Evolutionary conservation across 441 rosid genomes (phyloP), one percentile per base, ranked within the genome.

Genomic region (Gossypium davidsonii): DNA sequence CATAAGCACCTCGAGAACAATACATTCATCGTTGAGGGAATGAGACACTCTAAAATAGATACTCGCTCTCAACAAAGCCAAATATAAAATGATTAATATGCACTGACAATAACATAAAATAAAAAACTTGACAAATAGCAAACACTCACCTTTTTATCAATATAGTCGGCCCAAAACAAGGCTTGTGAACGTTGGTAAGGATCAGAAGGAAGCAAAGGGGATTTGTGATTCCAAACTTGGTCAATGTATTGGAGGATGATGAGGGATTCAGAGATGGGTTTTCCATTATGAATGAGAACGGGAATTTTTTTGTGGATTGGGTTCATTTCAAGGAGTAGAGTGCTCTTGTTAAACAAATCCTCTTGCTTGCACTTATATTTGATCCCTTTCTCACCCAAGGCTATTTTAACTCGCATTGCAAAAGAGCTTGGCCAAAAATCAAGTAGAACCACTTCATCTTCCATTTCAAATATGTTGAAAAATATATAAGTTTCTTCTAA

Each of bases 351-450:
- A 12, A 12, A 57, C 34, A 57, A 57, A 31, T 57, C 62, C 8
- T 57, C 62, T 23, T 65, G 53, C 10, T 21, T 44, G 55, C 53
- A 42, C 70, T 65, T 31, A 23, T 65, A 65, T 20, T 65, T 23
- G 26, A 65, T 11, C 17, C 70, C 70, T 11, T 65, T 65, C 28
- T 44, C 55, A 1, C 17, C 70, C 55, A 65, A 44, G 53, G 70
- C 70, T 10, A 65, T 65, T 21, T 23, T 44, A 17, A 65, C 70
- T 14, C 70, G 46, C 70, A 65, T 65, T 1, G 34, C 70, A 14
- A 65, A 65, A 12, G 55, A 23, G 34, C 70, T 65, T 65, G 70
- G 12, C 70, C 55, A 42, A 6, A 65, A 46, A 46, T 65, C 70
- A 10, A 65, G 55, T 23, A 65, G 55, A 31, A 61, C 23, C 4